Evolutionary conservation across 2,329 filamentous ascomycete species (phyloP), one percentile per base, ranked within the genome.

Genomic region (Colletotrichum karsti): DNA sequence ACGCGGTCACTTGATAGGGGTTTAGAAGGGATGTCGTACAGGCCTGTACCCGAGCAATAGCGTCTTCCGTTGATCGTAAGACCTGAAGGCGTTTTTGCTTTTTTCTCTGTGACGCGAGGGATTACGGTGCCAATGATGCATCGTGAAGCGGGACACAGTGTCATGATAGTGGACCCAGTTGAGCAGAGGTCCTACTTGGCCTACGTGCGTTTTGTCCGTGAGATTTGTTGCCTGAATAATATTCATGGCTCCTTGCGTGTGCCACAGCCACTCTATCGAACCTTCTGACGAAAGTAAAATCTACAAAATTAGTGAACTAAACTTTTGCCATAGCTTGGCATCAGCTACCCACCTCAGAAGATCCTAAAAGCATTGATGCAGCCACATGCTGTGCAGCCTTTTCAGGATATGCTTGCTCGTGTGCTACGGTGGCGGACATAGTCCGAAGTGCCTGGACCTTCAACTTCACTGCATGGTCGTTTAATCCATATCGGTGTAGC

Each of bases 161-260:
- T 58, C 54, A n/a, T 63, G 61, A 3, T 42, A 63, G 28, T 63
- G 24, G 7, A 50, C 61, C 61, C 61, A 63, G 9, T 50, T 20
- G 15, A 63, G 22, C 6, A 63, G 33, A n/a, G 37, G 42, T 5
- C 42, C 7, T 15, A 30, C 15, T 1, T 58, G 41, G 15, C 42
- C 42, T 4, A 39, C 28, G 5, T 41, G 2, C 5, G 41, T 7
- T 3, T 50, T 13, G 3, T 63, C 42, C 9, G 20, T 26, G 13
- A 63, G 61, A 3, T 26, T 30, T 7, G 53, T 58, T 13, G 53
- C 41, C 13, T 58, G 53, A 6, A 58, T 51, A 7, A 58, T 42
- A 7, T 63, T 24, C 22, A 50, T 50, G n/a, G 61, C 61, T 8
- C 61, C 61, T 53, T 53, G 50, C 5, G 42, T 48, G 35, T 63